Base-by-base conservation (phyloP, 805 yeast species). In the Ogataea pini region DNA sequence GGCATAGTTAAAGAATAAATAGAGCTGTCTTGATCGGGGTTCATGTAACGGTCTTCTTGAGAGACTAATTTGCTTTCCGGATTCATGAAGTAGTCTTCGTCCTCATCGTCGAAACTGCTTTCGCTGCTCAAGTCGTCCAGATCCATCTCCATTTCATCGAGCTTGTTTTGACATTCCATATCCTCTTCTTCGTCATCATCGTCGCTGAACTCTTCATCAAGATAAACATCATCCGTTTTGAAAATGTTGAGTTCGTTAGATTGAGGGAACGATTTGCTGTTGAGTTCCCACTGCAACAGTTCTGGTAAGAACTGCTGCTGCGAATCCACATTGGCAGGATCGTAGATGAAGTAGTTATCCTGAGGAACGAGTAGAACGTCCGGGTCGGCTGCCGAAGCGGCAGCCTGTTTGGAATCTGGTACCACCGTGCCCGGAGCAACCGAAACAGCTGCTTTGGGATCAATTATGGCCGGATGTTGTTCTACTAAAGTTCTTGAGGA, bases 101-200 rank as follows among this genome's bases (percentile, higher is more conserved):
- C 55, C 18, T 52, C 60, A 16, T 58, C 60, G 39, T 54, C 62
- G 44, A 51, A 48, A 40, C 62, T 59, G 43, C 58, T 52, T 32
- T 58, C 64, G 43, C 61, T 55, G 55, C 60, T 57, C 42, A 56
- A 33, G 42, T 61, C 67, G 47, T 64, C 67, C 22, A 60, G 47
- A 52, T 62, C 67, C 63, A 64, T 63, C 38, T 64, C 68, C 64
- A 61, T 58, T 36, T 60, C 61, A 38, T 61, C 64, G 40, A 62
- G 49, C 46, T 59, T 61, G 49, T 62, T 56, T 28, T 56, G 57
- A 29, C 47, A 37, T 18, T 47, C 50, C 44, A 58, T 56, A 24
- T 61, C 58, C 14, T 60, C 67, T 4, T 65, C 69, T 12, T 60
- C 64, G n/a, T 60, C 61, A 7, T 66, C 69, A 27, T 65, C 69